A percentile compares a stretch with the other conserved stretches of the same genome.
phyloP scores from a whole-genome alignment of 352 stramenopile genomes.

The Thraustochytrium sp. region DNA sequence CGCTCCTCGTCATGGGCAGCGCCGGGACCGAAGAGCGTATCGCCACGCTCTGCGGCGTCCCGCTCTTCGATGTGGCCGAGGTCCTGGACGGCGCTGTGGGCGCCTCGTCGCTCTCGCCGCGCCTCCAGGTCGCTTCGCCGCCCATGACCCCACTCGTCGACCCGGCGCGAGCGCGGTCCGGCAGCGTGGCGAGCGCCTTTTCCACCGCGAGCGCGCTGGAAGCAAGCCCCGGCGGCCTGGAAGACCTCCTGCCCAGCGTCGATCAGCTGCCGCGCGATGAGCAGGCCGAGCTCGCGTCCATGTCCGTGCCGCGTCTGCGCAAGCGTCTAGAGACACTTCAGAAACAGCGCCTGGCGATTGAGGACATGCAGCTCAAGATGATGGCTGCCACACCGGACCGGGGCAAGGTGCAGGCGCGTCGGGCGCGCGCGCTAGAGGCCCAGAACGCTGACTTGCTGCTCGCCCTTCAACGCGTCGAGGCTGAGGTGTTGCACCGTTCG shows the following conservation, averaged over 20 bases:
- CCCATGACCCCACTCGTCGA: neutral
- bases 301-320: neutral
- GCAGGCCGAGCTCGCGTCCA: neutral
- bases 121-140: neutral
- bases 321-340: neutral
- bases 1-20: neutral
- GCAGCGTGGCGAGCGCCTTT: neutral
- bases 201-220: neutral
- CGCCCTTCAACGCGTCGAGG: neutral
- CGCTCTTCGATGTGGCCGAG: neutral
- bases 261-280: neutral
- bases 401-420: neutral
- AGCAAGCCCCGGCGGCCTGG: neutral
- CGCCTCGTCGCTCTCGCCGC: neutral
- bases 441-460: neutral
- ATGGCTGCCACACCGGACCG: neutral
- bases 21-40: neutral
- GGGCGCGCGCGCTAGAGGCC: neutral
- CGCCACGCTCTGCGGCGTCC: neutral
- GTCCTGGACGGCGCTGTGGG: neutral
- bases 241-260: neutral
- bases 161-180: neutral
- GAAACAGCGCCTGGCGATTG: neutral
- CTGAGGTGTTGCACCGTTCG: neutral
- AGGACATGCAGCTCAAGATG: neutral